Percentiles rank a stretch among this genome's conserved stretches.
These are phyloP conservation scores for Populus hybrid DNA, from an alignment of 441 rosid species.

Conservation along the genomic window DNA sequence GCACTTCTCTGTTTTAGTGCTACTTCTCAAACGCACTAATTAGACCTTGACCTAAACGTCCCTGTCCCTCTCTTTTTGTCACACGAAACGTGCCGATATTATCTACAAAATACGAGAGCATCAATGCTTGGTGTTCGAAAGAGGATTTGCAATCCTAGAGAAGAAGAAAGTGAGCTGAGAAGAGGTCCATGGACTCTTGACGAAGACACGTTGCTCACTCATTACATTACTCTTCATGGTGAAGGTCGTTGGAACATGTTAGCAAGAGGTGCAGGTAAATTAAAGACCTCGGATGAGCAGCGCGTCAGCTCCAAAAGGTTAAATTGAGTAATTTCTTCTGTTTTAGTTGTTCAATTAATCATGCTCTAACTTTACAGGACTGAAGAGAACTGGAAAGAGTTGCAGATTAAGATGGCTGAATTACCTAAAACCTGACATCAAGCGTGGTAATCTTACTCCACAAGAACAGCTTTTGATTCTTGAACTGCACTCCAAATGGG, in stretches of 20 bases:
- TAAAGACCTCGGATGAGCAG: neutral
- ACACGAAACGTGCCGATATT: neutral
- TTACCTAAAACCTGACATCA: slow-evolving; percentile 56
- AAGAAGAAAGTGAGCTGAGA: slow-evolving; percentile 42
- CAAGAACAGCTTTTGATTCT: slow-evolving; percentile 51
- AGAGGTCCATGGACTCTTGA: slow-evolving; percentile 80
- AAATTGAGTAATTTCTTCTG: neutral
- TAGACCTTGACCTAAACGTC: neutral
- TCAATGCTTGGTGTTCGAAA: slow-evolving; percentile 16
- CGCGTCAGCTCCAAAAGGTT: neutral
- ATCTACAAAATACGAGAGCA: neutral
- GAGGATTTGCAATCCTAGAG: slow-evolving; percentile 16
- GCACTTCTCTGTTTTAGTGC: neutral
- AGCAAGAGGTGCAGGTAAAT: slow-evolving; percentile 54
- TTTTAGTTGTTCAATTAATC: neutral
- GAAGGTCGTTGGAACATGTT: slow-evolving; percentile 70
- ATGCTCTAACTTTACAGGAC: slow-evolving; percentile 21
- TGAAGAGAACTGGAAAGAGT: slow-evolving; percentile 58
- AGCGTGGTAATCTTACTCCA: slow-evolving; percentile 50
- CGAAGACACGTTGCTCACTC: slow-evolving; percentile 62
- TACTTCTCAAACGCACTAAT: neutral
- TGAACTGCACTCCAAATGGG: slow-evolving; percentile 58
- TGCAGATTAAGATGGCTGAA: slow-evolving; percentile 19
- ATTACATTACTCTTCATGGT: slow-evolving; percentile 50
- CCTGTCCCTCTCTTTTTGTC: neutral